These are phyloP conservation scores for Craspedostauros australis DNA, from an alignment of 108 stramenopile species.

Conservation along the genomic window DNA sequence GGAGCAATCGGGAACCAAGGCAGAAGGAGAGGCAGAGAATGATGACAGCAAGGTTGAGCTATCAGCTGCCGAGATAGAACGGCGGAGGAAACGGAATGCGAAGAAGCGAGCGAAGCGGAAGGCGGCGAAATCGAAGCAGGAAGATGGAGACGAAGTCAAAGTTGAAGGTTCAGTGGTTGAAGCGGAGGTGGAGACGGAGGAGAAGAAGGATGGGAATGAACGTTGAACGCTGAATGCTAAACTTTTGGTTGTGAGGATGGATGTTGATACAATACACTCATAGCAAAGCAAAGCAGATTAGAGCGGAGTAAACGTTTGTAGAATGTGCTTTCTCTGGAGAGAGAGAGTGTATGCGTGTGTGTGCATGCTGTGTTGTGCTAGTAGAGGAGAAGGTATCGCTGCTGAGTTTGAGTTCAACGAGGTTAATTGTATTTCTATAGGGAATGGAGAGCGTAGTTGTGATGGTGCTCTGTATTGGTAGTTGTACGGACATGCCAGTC, in stretches of 20 bases:
- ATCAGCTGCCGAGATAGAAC: constrained; percentile 29
- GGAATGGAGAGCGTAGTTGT: no score
- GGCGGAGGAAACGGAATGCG: constrained; percentile 19
- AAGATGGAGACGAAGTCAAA: constrained; percentile 1
- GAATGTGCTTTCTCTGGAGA: no score
- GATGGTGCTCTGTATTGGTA: no score
- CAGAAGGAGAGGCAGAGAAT: neutral
- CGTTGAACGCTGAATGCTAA: no score
- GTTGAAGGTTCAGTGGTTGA: neutral
- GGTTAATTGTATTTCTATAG: no score
- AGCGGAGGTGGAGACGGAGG: neutral
- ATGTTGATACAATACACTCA: neutral
- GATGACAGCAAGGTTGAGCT: constrained; percentile 9
- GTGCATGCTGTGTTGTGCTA: no score
- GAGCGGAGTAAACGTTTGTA: neutral
- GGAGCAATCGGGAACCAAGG: neutral
- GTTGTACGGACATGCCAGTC: no score
- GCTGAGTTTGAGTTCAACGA: no score
- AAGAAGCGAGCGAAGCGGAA: constrained; percentile 33
- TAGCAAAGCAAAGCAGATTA: neutral
- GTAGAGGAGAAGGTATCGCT: no score
- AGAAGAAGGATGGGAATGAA: constrained; percentile 20
- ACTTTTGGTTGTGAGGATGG: no score
- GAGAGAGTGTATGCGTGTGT: no score
- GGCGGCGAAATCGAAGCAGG: constrained; percentile 11